phyloP scores from a whole-genome alignment of 306 rosid genomes.

The Cercis canadensis region DNA sequence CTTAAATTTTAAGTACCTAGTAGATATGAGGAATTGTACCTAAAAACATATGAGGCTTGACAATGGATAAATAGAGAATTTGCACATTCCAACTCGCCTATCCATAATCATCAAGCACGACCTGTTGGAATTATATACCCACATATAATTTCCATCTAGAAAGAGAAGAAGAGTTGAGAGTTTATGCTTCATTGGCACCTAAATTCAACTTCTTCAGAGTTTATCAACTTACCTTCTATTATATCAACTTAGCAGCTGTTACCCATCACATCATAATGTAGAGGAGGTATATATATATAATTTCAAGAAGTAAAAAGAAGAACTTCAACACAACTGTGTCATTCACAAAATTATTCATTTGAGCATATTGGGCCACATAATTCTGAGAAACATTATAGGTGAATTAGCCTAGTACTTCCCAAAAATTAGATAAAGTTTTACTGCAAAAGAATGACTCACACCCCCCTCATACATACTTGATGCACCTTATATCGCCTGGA shows the following conservation, averaged over 20 bases:
- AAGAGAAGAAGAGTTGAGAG: neutral
- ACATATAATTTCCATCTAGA: neutral
- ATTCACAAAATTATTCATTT: neutral
- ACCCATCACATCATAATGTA: neutral
- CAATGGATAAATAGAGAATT: neutral
- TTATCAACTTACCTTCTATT: neutral
- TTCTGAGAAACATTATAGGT: neutral
- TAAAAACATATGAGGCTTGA: neutral
- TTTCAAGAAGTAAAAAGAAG: neutral
- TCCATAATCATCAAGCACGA: neutral
- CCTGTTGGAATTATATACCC: neutral
- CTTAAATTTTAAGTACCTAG: neutral
- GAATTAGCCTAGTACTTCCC: neutral
- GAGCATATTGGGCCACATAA: neutral
- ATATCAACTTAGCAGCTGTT: neutral
- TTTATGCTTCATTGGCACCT: neutral
- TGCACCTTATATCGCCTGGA: neutral
- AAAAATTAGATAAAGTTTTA: neutral
- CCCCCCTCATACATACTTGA: neutral
- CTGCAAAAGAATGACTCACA: neutral
- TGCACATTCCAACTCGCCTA: neutral
- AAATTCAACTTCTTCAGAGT: neutral
- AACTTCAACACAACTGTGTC: neutral
- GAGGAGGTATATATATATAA: neutral
- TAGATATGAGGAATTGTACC: neutral